Evolutionary conservation across 306 rosid genomes (phyloP), one percentile per base, ranked within the genome.

Genomic region (Benincasa hispida): DNA sequence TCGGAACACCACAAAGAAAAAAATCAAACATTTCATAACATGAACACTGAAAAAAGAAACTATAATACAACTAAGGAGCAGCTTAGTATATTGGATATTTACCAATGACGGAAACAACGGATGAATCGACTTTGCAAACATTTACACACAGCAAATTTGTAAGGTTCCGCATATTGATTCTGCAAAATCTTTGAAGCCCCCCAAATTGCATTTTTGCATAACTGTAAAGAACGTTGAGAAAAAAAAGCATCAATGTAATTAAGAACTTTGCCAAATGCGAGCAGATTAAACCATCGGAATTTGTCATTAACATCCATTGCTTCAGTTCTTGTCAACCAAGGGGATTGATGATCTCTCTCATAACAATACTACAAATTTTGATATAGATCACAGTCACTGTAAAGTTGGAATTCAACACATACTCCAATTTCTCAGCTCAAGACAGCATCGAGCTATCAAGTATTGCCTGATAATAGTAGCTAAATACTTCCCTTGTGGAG

Each of bases 61-160:
- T 50, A 8, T 17, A 70, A 11, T 19, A 22, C 39, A n/a, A 45
- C 76, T 5, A 19, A 34, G 37, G 9, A 72, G 59, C 27, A 73
- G 18, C 15, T 7, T 0, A 73, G 45, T 24, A 72, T 45, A 72
- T 41, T 35, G 51, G 39, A 60, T 24, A 1, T 5, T 57, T 76
- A 76, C 79, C 79, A 57, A 58, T 41, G 34, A 41, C 79, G 41
- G 35, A 21, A 19, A 39, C 79, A 57, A 58, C 22, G 37, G 79
- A 39, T 24, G 68, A 41, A 58, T 58, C 25, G 10, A 39, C 42
- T 58, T 12, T 18, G 22, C 79, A 12, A 24, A 41, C 34, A 58
- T 56, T n/a, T 41, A 56, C 50, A 59, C 25, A 58, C 18, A 2
- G 79, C 13, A 9, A 37, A 76, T 12, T 19, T 55, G 37, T 11